Evolutionary conservation across 768 basidiomycete species (phyloP).

Genomic region (Phlebiopsis flavidoalba): DNA sequence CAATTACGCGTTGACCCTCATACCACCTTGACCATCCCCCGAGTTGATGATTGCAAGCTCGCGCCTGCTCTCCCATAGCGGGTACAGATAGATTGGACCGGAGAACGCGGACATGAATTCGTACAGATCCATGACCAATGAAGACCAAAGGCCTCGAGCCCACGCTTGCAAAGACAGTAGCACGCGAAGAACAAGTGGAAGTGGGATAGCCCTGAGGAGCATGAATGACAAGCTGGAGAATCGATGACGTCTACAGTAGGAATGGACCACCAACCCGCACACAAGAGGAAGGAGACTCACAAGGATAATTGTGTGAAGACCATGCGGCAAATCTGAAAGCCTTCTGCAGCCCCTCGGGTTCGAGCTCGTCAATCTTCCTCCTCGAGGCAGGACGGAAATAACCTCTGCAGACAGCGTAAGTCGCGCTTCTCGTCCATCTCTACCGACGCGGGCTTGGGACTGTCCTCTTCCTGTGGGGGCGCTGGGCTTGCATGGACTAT

Average conservation of each 20-base stretch:
- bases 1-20: too few species aligned
- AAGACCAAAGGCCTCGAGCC: constrained; percentile 78
- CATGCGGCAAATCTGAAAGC: constrained; percentile 81
- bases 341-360: constrained; percentile 57
- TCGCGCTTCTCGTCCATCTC: constrained; percentile 23
- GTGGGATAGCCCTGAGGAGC: constrained; percentile 71
- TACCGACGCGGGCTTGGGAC: constrained; percentile 5
- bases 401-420: constrained; percentile 15
- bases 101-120: constrained; percentile 67
- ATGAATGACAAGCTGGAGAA: constrained; percentile 49
- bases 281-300: constrained; percentile 35
- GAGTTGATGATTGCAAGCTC: constrained; percentile 55
- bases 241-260: neutral
- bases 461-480: constrained; percentile 14
- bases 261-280: too few species aligned
- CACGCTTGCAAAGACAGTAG: constrained; percentile 61
- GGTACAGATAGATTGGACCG: constrained; percentile 71
- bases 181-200: constrained; percentile 84
- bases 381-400: constrained; percentile 31
- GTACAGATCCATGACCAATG: constrained; percentile 81
- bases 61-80: constrained; percentile 76
- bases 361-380: constrained; percentile 50
- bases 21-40: constrained; percentile 67
- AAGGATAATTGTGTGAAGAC: constrained; percentile 61
- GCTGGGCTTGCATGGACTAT: neutral